Conservation (phyloP, 2,329 filamentous ascomycete species). For the Polytolypa hystricis region DNA sequence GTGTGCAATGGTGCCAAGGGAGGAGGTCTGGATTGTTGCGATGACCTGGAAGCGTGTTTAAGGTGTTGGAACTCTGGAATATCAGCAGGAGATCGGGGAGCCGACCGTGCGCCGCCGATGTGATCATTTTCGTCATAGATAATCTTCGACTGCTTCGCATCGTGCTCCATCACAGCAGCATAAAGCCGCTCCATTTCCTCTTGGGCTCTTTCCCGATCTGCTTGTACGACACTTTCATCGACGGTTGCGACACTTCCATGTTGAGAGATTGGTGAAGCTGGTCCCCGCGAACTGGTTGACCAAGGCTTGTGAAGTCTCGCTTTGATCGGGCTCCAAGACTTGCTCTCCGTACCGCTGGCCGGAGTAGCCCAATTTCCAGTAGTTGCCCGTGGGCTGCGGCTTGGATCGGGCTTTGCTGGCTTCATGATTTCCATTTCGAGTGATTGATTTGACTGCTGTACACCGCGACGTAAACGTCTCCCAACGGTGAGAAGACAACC, state of each 20-base stretch:
- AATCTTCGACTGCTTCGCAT: constrained; percentile 40
- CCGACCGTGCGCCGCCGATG: constrained; percentile 14
- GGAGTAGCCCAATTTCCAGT: constrained; percentile 14
- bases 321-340: constrained; percentile 25
- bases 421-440: constrained; percentile 49
- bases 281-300: constrained; percentile 23
- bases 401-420: constrained; percentile 21
- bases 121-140: constrained; percentile 12
- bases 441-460: constrained; percentile 40
- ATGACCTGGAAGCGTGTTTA: constrained; percentile 8
- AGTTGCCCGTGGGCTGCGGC: constrained; percentile 26
- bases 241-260: constrained; percentile 58
- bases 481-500: constrained; percentile 52
- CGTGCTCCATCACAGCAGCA: constrained; percentile 82
- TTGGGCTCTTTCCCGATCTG: constrained; percentile 64
- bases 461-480: constrained; percentile 42
- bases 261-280: constrained; percentile 32
- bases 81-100: constrained; percentile 21
- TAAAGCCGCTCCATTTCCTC: constrained; percentile 84
- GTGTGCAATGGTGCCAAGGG: constrained; percentile 8
- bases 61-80: constrained; percentile 23
- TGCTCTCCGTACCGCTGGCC: constrained; percentile 10
- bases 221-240: constrained; percentile 63
- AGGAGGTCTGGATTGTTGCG: constrained; percentile 3
- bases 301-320: constrained; percentile 29